Percentiles rank a stretch among this genome's conserved stretches.
phyloP scores from a whole-genome alignment of 192 early-diverging fungal genomes.

The Gonapodya prolifera region DNA sequence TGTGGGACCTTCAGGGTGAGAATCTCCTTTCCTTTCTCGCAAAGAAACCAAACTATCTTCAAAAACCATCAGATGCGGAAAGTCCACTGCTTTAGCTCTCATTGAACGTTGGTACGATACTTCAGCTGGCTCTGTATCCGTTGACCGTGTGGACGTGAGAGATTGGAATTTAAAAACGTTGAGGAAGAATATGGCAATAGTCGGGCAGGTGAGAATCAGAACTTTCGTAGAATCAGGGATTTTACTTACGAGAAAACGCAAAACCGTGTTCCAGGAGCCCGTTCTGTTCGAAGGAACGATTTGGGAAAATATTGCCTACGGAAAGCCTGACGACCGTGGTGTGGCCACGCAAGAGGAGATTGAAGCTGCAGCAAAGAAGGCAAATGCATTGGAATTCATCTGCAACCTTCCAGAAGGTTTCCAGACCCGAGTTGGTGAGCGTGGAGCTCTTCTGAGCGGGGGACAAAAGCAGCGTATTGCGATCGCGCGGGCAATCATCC shows the following conservation, averaged over 20 bases:
- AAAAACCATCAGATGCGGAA: neutral
- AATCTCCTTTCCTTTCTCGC: neutral
- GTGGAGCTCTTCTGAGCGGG: slow-evolving; percentile 1
- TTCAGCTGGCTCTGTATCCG: slow-evolving; percentile 34
- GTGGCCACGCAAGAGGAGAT: slow-evolving; percentile 44
- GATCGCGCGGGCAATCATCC: slow-evolving; percentile 51
- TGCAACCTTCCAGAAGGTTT: slow-evolving; percentile 29
- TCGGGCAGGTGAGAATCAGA: too few relatives aligned
- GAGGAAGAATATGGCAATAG: slow-evolving; percentile 65
- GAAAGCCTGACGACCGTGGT: slow-evolving; percentile 24
- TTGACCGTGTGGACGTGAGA: slow-evolving; percentile 46
- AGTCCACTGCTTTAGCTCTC: slow-evolving; percentile 43
- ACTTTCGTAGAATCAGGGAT: too few relatives aligned
- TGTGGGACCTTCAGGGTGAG: slow-evolving; percentile 50
- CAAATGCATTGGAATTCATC: slow-evolving; percentile 53
- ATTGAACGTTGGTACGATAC: slow-evolving; percentile 74
- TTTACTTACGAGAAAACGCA: too few relatives aligned
- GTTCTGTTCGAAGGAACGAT: slow-evolving; percentile 64
- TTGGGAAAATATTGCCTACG: slow-evolving; percentile 82
- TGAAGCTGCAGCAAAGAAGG: slow-evolving; percentile 29
- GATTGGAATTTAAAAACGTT: slow-evolving; percentile 52
- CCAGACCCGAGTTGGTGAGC: slow-evolving; percentile 3
- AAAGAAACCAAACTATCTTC: neutral
- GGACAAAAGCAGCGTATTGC: too few relatives aligned
- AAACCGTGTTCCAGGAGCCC: too few relatives aligned